Evolutionary conservation across 2,329 filamentous ascomycete genomes (phyloP), one percentile per base, ranked within the genome.

Genomic region (Aureobasidium mangrovei): DNA sequence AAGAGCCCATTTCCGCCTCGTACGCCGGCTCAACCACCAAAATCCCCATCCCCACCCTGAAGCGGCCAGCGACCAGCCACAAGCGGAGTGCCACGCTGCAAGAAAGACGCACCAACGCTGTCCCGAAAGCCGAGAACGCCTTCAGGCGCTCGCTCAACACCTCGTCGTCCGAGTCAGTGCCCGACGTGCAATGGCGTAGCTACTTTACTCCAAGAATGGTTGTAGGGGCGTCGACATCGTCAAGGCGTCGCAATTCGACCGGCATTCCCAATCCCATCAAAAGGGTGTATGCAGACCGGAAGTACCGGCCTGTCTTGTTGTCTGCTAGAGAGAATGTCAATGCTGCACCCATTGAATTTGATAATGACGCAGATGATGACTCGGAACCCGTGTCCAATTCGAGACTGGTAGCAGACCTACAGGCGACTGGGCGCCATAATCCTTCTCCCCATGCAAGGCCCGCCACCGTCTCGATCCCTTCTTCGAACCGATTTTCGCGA

Each of bases 1-100:
- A 59, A 71, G 71, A 49, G 64, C 73, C 51, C 70, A 72, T 65
- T 72, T 41, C 75, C 74, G 73, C 77, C 58, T 76, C 59, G 40
- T 44, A 36, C 8, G 49, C 31, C 39, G 49, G 40, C 12, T 52
- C 82, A 32, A 80, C 72, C 59, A 78, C 82, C 45, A 80, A 85
- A 62, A 73, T 86, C 58, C 80, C 82, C 60, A 72, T 86, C 58
- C 78, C 82, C 2, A 82, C 79, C 26, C 76, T 91, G 56, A 81
- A 84, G 56, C 76, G 86, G 61, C 87, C 87, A 51, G 85, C 85
- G 43, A 91, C 87, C 18, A 90, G 86, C 67, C 86, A 90, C 64
- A 85, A 91, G 66, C 78, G 87, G 62, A 86, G 84, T 43, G 82
- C 81, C 33, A 88, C 84, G 1, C 71, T 88, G 29, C 81, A 86